Base-by-base conservation (phyloP, 176 grass and related monocot species). In the Aegilops bicornis region DNA sequence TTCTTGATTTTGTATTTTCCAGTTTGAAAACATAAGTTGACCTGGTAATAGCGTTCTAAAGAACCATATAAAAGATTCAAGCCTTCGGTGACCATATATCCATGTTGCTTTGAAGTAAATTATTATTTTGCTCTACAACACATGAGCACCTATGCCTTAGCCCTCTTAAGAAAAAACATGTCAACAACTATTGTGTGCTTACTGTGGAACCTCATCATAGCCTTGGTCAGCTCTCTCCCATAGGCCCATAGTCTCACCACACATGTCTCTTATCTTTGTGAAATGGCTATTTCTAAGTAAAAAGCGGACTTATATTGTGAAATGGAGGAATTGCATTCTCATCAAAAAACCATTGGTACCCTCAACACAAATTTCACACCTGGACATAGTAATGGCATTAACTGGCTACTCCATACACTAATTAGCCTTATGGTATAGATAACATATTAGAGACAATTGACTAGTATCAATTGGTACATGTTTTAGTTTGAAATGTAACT, bases 41-140 rank as follows among this genome's bases (percentile, higher is more conserved):
- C 72, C 43, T 54, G 61, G 8, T 85, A 77, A 8, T 54, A 54
- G 39, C 7, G 4, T 84, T 77, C 19, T 32, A 27, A 84, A 84
- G 39, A 76, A 40, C 40, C 84, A 70, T 69, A 45, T 58, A 58
- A 69, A 25, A 56, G 7, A 52, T 77, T 8, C 43, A 31, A n/a
- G 19, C 59, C 59, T 50, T 84, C 23, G 17, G n/a, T 10, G 2
- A 60, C 52, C 16, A 63, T 77, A 19, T 50, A 14, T 6, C 64
- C 27, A 33, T 31, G 19, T 84, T 42, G 27, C 69, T 84, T 81
- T 47, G 17, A 74, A 74, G 48, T 54, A 70, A 37, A 16, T 64
- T 84, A 8, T 66, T 67, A 64, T 84, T 84, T 27, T 76, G 82
- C 40, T 75, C 35, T 45, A 75, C 9, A 37, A 52, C 73, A 50